Evolutionary conservation across 805 yeast species (phyloP).

Genomic region (Teunomyces funiuensis): DNA sequence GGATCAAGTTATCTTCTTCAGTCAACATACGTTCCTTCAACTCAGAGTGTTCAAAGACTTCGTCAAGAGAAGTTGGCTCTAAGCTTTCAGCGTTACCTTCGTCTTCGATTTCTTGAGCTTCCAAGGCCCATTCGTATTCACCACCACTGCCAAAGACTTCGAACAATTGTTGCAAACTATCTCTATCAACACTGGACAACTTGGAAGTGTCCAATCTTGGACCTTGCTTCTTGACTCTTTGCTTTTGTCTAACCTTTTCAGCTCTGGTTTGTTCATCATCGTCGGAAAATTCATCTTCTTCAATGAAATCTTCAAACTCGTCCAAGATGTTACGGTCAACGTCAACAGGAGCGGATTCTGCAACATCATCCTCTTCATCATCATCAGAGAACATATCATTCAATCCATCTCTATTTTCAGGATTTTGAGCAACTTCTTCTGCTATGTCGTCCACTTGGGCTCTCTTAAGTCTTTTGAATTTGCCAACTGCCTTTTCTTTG

Average conservation of each 20-base stretch:
- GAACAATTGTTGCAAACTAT: conserved; percentile 85
- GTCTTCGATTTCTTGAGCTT: conserved; percentile 72
- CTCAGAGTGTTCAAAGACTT: conserved; percentile 93
- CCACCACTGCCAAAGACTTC: conserved; percentile 97
- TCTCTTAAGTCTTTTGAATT: conserved; percentile 81
- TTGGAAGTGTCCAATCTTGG: conserved; percentile 57
- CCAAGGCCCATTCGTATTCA: conserved; percentile 97
- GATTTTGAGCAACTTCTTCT: conserved; percentile 29
- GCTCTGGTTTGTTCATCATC: conserved; percentile 50
- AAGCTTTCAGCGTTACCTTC: conserved; percentile 52
- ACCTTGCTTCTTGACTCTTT: conserved; percentile 32
- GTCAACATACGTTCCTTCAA: conserved; percentile 88
- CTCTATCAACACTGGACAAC: conserved; percentile 72
- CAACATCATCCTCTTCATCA: conserved; percentile 30
- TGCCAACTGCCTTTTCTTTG: conserved; percentile 33
- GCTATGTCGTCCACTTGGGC: conserved; percentile 43
- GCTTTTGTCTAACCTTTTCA: conserved; percentile 30
- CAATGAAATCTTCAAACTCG: conserved; percentile 95
- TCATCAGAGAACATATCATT: conserved; percentile 73
- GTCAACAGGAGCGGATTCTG: conserved; percentile 29
- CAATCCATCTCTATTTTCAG: conserved; percentile 45
- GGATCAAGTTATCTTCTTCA: conserved; percentile 83
- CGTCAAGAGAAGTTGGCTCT: conserved; percentile 67
- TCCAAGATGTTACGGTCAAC: conserved; percentile 51
- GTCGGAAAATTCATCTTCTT: conserved; percentile 93